Conservation (phyloP, 1,284 basidiomycete genomes). For the Irpex lacteus region DNA sequence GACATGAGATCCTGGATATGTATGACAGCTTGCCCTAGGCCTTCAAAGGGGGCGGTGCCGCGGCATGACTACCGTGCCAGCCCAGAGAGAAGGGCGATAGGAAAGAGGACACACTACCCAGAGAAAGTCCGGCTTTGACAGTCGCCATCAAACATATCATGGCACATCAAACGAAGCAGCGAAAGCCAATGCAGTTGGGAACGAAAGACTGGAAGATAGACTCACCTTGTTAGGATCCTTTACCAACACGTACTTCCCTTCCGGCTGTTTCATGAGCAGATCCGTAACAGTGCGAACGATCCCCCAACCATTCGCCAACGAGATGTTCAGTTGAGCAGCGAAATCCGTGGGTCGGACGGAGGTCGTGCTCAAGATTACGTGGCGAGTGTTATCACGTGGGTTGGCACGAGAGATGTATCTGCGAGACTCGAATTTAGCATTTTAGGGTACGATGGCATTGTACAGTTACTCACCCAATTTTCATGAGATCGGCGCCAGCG, state of each 20-base stretch:
- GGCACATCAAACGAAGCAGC: neutral
- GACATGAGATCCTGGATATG: neutral
- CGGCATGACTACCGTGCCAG: neutral
- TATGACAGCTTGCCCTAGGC: neutral
- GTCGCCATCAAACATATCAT: neutral
- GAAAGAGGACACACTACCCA: neutral
- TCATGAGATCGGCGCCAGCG: constrained; percentile 95
- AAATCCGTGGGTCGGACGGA: constrained; percentile 95
- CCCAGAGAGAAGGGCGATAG: neutral
- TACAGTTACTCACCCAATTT: constrained; percentile 78
- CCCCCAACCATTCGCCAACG: constrained; percentile 96
- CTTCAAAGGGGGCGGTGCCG: neutral
- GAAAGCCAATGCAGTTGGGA: neutral
- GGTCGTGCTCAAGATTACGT: constrained; percentile 93
- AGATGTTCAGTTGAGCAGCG: constrained; percentile 94
- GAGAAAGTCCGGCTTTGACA: neutral
- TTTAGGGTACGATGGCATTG: too few species aligned
- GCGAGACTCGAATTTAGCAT: constrained; percentile 8
- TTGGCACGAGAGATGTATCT: constrained; percentile 93
- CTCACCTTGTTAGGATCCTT: constrained; percentile 96
- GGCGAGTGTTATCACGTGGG: constrained; percentile 92
- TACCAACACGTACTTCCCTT: constrained; percentile 94
- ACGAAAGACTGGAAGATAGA: constrained; percentile 14
- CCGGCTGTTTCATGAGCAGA: constrained; percentile 90
- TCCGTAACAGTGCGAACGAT: constrained; percentile 95